These are phyloP conservation scores for Carex sylvatica DNA, from an alignment of 202 grass and related monocot species.

Conservation along the genomic window DNA sequence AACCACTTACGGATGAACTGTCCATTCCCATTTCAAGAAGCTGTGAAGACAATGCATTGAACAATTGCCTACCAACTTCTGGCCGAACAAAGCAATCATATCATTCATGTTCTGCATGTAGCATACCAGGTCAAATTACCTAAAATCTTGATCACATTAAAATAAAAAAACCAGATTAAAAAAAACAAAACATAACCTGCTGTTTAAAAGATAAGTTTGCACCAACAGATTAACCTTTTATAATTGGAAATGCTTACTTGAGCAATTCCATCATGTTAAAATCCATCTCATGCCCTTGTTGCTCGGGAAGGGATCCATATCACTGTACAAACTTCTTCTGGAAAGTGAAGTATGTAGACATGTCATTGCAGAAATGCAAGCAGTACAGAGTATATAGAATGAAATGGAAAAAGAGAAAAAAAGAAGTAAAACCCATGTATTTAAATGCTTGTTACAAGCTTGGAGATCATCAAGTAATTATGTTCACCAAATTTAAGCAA, in stretches of 20 bases:
- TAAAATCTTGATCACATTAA: background rate
- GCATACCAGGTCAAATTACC: background rate
- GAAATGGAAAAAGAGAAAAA: background rate
- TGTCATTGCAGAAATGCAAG: too few relatives aligned
- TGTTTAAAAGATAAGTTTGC: background rate
- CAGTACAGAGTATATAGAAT: too few relatives aligned
- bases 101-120: background rate
- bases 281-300: background rate
- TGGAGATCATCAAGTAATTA: background rate
- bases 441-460: background rate
- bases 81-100: background rate
- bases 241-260: background rate
- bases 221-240: background rate
- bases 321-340: too few relatives aligned
- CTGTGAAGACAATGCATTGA: background rate
- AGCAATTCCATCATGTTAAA: background rate
- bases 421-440: background rate
- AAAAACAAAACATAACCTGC: background rate
- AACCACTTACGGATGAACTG: background rate
- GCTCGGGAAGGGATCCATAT: too few relatives aligned
- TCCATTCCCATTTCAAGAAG: background rate
- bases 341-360: too few relatives aligned
- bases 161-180: background rate
- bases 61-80: background rate
- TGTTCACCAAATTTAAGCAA: background rate